Conservation (phyloP, 2,329 filamentous ascomycete genomes). For the Cladosporium halotolerans region DNA sequence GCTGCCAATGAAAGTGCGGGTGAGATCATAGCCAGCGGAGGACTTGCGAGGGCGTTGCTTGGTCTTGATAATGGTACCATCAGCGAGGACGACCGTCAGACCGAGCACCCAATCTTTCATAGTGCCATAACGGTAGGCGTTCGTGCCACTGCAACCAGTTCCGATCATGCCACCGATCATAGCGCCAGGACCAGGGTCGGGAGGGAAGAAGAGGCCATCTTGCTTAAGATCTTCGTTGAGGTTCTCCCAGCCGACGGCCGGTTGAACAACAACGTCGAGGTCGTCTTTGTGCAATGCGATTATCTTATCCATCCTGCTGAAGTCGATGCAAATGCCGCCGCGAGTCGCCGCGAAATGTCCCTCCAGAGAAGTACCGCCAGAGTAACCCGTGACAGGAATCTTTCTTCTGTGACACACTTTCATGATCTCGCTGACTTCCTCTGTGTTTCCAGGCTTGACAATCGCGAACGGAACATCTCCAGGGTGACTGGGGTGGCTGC, state of each 20-base stretch:
- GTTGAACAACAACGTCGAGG: slow-evolving; percentile 51
- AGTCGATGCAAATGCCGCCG: slow-evolving; percentile 81
- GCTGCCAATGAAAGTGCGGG: slow-evolving; percentile 80
- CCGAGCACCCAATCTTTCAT: slow-evolving; percentile 92
- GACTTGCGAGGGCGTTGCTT: slow-evolving; percentile 82
- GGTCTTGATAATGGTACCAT: slow-evolving; percentile 86
- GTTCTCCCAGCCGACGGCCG: slow-evolving; percentile 77
- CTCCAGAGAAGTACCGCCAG: slow-evolving; percentile 82
- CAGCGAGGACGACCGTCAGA: slow-evolving; percentile 80
- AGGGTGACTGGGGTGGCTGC: slow-evolving; percentile 43
- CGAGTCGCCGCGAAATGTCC: slow-evolving; percentile 80
- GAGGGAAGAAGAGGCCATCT: slow-evolving; percentile 77
- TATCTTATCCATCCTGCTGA: slow-evolving; percentile 77
- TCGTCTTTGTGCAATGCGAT: slow-evolving; percentile 66
- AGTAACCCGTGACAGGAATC: slow-evolving; percentile 83
- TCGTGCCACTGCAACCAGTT: slow-evolving; percentile 73
- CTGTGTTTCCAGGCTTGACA: slow-evolving; percentile 69
- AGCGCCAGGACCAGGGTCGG: slow-evolving; percentile 82
- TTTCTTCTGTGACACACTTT: slow-evolving; percentile 74
- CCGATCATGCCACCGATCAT: slow-evolving; percentile 89
- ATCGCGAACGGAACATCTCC: slow-evolving; percentile 52
- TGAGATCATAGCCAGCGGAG: slow-evolving; percentile 86
- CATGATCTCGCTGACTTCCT: slow-evolving; percentile 81
- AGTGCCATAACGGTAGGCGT: slow-evolving; percentile 86
- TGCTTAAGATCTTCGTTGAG: slow-evolving; percentile 74